phyloP scores from a whole-genome alignment of 75 land plant species.

The Pseudotsuga menziesii region DNA sequence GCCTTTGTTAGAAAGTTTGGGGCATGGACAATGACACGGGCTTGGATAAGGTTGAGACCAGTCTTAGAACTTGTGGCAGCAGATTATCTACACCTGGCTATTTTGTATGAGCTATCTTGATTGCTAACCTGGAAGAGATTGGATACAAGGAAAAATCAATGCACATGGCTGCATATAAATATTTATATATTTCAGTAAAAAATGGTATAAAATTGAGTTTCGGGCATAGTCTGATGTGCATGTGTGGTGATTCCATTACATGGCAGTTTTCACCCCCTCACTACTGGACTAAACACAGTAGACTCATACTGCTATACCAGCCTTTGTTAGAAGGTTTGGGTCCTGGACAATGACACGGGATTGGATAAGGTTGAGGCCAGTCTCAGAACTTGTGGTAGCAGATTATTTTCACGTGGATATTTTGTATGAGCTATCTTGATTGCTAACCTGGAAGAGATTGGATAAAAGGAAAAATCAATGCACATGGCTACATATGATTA shows the following conservation, averaged over 20 bases:
- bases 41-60: constrained; percentile 61
- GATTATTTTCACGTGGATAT: constrained; percentile 81
- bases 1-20: too few relatives aligned
- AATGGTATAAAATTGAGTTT: too few relatives aligned
- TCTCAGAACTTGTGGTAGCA: constrained; percentile 77
- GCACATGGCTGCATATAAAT: constrained; percentile 83
- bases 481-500: constrained; percentile 78
- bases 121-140: constrained; percentile 67
- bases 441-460: constrained; percentile 68
- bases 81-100: constrained; percentile 81
- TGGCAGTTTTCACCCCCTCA: too few relatives aligned
- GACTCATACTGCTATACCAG: too few relatives aligned
- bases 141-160: constrained; percentile 74
- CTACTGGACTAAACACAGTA: too few relatives aligned
- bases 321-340: too few relatives aligned
- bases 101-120: constrained; percentile 81
- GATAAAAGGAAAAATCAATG: constrained; percentile 72
- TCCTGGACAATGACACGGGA: too few relatives aligned
- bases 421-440: constrained; percentile 85
- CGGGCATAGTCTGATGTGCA: too few relatives aligned
- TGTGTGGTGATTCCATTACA: too few relatives aligned
- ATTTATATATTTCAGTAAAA: too few relatives aligned
- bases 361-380: constrained; percentile 65
- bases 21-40: too few relatives aligned
- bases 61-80: constrained; percentile 81